Percentiles rank a stretch among this genome's conserved stretches.
Conservation (phyloP, 1,139 yeast species). For the Yamadazyma sp. region DNA sequence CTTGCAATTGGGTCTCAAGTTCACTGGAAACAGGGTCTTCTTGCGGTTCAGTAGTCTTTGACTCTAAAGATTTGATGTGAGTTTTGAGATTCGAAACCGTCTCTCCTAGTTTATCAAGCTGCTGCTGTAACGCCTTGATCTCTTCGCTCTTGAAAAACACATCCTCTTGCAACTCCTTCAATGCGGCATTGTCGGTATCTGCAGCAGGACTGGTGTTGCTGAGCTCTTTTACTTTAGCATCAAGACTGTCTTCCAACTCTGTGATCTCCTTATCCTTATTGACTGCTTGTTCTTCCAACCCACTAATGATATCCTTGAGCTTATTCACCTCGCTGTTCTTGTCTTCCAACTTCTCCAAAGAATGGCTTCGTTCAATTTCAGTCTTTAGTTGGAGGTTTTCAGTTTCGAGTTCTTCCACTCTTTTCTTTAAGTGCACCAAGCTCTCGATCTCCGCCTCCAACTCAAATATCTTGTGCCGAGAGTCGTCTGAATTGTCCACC, state of each 20-base stretch:
- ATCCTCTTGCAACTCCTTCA: slow-evolving; percentile 13
- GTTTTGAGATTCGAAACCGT: slow-evolving; percentile 13
- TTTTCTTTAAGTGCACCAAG: slow-evolving; percentile 4
- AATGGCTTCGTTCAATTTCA: slow-evolving; percentile 14
- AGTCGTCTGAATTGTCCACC: slow-evolving; percentile 4
- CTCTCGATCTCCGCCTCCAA: slow-evolving; percentile 10
- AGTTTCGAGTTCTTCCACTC: slow-evolving; percentile 6
- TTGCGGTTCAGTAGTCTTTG: not conserved
- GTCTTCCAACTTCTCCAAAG: slow-evolving; percentile 16
- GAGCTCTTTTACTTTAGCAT: slow-evolving; percentile 8
- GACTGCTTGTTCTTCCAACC: slow-evolving; percentile 23
- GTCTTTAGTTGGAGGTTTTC: slow-evolving; percentile 15
- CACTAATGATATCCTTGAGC: slow-evolving; percentile 19
- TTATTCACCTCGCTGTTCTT: slow-evolving; percentile 15
- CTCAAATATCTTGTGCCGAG: slow-evolving; percentile 5
- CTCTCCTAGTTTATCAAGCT: slow-evolving; percentile 13
- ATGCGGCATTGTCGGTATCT: slow-evolving; percentile 1
- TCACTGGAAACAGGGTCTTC: not conserved
- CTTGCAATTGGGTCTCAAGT: not conserved
- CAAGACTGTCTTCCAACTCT: slow-evolving; percentile 10
- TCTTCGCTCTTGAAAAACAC: slow-evolving; percentile 17
- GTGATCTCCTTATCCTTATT: slow-evolving; percentile 12
- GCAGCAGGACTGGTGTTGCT: not conserved
- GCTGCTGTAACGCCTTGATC: slow-evolving; percentile 17
- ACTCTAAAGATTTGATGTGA: slow-evolving; percentile 11